Evolutionary conservation across 192 early-diverging fungal genomes (phyloP), one percentile per base, ranked within the genome.

Genomic region (Gigaspora rosea): DNA sequence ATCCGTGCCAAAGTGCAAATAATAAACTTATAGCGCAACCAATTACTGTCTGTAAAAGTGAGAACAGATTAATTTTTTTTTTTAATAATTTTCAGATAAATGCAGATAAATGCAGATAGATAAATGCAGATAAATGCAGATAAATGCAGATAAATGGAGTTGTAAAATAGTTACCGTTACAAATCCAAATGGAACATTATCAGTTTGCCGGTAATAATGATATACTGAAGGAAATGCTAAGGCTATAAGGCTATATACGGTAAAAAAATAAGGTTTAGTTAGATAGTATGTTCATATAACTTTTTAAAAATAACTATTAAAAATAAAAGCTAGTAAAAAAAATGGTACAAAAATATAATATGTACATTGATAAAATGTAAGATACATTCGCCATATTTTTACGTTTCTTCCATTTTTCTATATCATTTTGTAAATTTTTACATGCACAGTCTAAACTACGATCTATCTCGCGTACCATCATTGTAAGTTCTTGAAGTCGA

Each of bases 361-460:
- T 35, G 2, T 66, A 66, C 64, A 66, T 33, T 46, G 64, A 66
- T 66, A 66, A 66, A 47, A 66, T 11, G 46, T 66, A 66, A 22
- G n/a, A 66, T 9, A 46, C 41, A 66, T 66, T 66, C 16, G 18
- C 35, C 64, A 66, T n/a, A n/a, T n/a, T 66, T 10, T 46, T 66
- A n/a, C 36, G 64, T n/a, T 66, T 66, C n/a, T 48, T 47, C 64
- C 64, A 66, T 66, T 66, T 66, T n/a, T 66, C 64, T 47, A 66
- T n/a, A 66, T 66, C 64, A 1, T 10, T 18, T 66, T 66, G 64
- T 66, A 66, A 47, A 47, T 66, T 66, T 48, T 16, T 46, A 46
- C 41, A 47, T 48, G 64, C 33, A 47, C 16, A n/a, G 35, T 66
- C 64, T 66, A 66, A 32, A 46, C 8, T 47, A 47, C 64, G 33